These are phyloP conservation scores for Quercus rubra DNA, from an alignment of 306 rosid species.

Conservation along the genomic window DNA sequence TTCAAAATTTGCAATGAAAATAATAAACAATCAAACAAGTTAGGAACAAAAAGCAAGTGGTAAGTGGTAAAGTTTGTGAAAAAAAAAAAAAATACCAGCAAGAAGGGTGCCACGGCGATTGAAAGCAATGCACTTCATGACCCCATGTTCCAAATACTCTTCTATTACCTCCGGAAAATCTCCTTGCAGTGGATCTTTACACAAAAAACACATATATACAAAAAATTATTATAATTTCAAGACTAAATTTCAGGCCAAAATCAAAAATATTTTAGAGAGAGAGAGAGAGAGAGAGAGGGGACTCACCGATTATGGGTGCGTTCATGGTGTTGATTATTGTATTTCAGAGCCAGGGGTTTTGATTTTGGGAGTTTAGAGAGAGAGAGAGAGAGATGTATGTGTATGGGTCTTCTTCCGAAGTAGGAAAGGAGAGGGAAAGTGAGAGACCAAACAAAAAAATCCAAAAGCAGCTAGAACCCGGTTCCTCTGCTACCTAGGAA, in stretches of 20 bases:
- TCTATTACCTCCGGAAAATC: slow-evolving; percentile 99
- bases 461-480: no score
- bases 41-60: background rate
- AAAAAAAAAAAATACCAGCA: slow-evolving; percentile 55
- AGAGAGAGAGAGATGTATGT: no score
- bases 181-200: slow-evolving; percentile 84
- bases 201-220: background rate
- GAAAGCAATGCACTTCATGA: slow-evolving; percentile 89
- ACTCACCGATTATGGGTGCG: slow-evolving; percentile 63
- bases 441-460: no score
- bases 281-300: background rate
- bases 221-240: background rate
- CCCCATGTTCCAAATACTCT: slow-evolving; percentile 87
- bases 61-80: background rate
- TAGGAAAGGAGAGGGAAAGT: no score
- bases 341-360: background rate
- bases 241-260: background rate
- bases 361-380: no score
- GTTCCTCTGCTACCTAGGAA: no score
- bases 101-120: slow-evolving; percentile 97
- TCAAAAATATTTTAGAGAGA: background rate
- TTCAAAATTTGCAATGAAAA: background rate
- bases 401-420: no score
- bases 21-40: background rate
- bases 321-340: slow-evolving; percentile 35